phyloP scores from a whole-genome alignment of 1,284 basidiomycete genomes.

The Sanguinoderma infundibulare region DNA sequence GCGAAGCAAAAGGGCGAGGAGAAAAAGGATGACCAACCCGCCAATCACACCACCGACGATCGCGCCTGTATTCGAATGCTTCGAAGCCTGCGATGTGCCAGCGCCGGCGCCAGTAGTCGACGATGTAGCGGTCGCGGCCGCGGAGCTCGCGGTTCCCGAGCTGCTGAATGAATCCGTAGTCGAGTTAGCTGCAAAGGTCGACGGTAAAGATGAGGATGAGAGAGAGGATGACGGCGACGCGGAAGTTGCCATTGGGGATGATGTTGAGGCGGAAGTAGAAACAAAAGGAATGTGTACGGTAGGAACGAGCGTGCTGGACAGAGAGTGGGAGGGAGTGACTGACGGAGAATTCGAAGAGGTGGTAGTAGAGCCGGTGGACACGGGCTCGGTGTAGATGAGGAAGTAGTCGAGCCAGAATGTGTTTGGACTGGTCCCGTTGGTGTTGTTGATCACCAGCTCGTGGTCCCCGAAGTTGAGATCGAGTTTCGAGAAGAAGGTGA shows the following conservation, averaged over 20 bases:
- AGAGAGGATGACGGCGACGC: background rate
- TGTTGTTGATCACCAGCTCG: conserved; percentile 19
- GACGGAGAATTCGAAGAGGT: background rate
- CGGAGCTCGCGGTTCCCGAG: background rate
- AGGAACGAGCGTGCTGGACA: background rate
- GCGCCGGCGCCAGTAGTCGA: background rate
- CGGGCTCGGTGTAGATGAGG: conserved; percentile 3
- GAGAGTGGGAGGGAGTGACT: background rate
- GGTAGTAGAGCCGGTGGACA: background rate
- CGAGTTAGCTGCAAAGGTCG: background rate
- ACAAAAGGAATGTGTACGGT: background rate
- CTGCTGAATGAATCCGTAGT: background rate
- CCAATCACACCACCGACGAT: conserved; percentile 16
- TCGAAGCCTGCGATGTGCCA: background rate
- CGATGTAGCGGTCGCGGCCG: background rate
- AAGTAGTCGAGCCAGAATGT: conserved; percentile 25
- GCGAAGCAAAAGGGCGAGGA: background rate
- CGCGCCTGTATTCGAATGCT: conserved; percentile 3
- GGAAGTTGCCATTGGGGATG: background rate
- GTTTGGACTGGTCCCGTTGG: conserved; percentile 22
- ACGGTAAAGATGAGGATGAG: background rate
- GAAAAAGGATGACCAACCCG: conserved; percentile 2
- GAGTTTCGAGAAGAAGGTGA: conserved; percentile 17
- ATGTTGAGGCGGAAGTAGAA: background rate
- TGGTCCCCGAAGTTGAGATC: conserved; percentile 15